Evolutionary conservation across 768 basidiomycete species (phyloP).

Genomic region (Suillus discolor): DNA sequence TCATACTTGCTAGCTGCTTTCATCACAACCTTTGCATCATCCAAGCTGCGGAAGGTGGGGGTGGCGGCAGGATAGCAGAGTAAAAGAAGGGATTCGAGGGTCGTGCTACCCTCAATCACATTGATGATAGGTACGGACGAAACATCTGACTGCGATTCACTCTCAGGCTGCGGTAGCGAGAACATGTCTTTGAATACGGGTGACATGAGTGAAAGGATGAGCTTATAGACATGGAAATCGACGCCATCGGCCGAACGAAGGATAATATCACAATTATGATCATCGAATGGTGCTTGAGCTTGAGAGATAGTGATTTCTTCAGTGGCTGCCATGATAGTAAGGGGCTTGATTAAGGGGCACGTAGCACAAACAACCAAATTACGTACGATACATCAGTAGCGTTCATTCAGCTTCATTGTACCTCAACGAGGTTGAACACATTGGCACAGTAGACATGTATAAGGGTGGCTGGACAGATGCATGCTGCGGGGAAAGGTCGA

Average conservation of each 20-base stretch:
- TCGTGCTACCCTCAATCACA: conserved; percentile 21
- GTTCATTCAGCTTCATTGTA: too few relatives aligned
- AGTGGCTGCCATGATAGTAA: neutral
- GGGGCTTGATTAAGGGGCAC: too few relatives aligned
- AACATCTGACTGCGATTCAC: conserved; percentile 14
- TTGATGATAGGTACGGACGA: conserved; percentile 8
- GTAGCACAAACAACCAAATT: too few relatives aligned
- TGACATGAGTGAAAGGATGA: conserved; percentile 50
- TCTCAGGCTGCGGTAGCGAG: conserved; percentile 41
- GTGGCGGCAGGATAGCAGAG: conserved; percentile 39
- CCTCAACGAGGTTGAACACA: too few relatives aligned
- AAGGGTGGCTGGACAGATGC: too few relatives aligned
- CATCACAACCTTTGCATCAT: neutral
- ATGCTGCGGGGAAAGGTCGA: too few relatives aligned
- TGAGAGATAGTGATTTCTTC: neutral
- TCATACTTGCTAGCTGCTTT: neutral
- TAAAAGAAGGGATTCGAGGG: conserved; percentile 34
- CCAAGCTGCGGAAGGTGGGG: neutral
- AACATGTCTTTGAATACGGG: conserved; percentile 53
- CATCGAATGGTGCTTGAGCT: conserved; percentile 12
- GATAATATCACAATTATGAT: conserved; percentile 17
- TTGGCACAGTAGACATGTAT: too few relatives aligned
- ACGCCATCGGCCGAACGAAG: conserved; percentile 14
- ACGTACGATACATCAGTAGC: too few relatives aligned
- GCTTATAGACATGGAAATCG: conserved; percentile 16